Evolutionary conservation across 148 eudicot genomes (phyloP).

Genomic region (Dysphania ambrosioides): DNA sequence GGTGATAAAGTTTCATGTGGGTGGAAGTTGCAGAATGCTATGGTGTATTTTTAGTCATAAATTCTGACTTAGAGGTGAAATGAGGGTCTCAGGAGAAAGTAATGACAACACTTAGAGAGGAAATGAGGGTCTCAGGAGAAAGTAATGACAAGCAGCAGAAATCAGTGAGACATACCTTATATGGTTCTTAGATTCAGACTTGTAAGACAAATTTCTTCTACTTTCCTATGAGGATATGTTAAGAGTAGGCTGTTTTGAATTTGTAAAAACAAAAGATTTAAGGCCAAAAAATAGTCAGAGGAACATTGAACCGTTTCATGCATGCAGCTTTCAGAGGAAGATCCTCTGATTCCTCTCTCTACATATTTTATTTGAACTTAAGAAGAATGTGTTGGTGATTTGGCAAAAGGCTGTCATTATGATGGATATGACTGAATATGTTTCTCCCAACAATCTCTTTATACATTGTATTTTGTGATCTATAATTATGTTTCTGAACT

Average conservation of each 20-base stretch:
- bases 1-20: not conserved
- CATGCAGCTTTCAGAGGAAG: not conserved
- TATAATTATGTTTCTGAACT: too few relatives aligned
- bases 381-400: not conserved
- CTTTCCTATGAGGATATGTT: not conserved
- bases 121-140: not conserved
- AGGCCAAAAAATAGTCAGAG: not conserved
- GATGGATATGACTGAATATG: not conserved
- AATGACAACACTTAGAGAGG: not conserved
- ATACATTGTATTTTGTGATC: too few relatives aligned
- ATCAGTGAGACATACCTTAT: not conserved
- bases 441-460: not conserved
- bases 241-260: not conserved
- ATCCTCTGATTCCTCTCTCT: not conserved
- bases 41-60: not conserved
- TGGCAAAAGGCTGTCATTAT: not conserved
- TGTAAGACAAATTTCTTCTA: not conserved
- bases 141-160: not conserved
- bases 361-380: not conserved
- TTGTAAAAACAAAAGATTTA: not conserved
- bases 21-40: not conserved
- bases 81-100: not conserved
- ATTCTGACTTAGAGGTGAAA: not conserved
- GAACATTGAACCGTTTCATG: not conserved
- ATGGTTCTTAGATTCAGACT: slow-evolving; percentile 1